Evolutionary conservation across 305 asterid species (phyloP).

Genomic region (Fraxinus velutina): DNA sequence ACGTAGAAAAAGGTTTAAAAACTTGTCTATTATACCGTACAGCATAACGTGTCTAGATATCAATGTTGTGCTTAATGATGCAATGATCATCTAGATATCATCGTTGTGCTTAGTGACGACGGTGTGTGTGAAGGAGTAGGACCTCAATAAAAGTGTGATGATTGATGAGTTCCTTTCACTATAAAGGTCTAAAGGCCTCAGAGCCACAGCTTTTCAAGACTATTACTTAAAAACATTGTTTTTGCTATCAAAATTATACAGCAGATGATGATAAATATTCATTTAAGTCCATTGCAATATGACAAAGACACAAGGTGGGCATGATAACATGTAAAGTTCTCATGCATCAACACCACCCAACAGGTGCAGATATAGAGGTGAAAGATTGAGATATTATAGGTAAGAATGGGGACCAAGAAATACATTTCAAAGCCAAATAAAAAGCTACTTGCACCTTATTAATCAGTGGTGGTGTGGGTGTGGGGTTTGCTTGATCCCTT

Average conservation of each 20-base stretch:
- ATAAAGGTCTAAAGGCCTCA: not conserved
- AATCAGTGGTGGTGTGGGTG: not conserved
- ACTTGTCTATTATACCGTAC: not conserved
- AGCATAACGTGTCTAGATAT: not conserved
- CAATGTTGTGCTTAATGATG: not conserved
- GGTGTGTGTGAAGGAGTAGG: not conserved
- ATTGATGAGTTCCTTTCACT: slow-evolving; percentile 22
- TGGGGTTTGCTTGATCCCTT: slow-evolving; percentile 9
- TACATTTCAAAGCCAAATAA: slow-evolving; percentile 8
- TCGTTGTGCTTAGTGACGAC: not conserved
- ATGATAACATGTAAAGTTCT: slow-evolving; percentile 21
- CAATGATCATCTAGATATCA: not conserved
- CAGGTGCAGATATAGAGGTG: slow-evolving; percentile 10
- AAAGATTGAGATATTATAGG: not conserved
- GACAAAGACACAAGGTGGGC: slow-evolving; percentile 23
- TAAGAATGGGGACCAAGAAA: slow-evolving; percentile 24
- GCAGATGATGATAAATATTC: not conserved
- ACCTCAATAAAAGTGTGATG: not conserved
- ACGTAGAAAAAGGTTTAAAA: not conserved
- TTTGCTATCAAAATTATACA: not conserved
- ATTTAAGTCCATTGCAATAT: not conserved
- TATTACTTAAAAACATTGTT: not conserved
- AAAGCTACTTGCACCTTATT: slow-evolving; percentile 7
- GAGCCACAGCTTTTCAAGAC: slow-evolving; percentile 12
- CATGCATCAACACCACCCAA: slow-evolving; percentile 21